phyloP scores from a whole-genome alignment of 2,329 filamentous ascomycete genomes.

The Ceratocystis lukuohia region DNA sequence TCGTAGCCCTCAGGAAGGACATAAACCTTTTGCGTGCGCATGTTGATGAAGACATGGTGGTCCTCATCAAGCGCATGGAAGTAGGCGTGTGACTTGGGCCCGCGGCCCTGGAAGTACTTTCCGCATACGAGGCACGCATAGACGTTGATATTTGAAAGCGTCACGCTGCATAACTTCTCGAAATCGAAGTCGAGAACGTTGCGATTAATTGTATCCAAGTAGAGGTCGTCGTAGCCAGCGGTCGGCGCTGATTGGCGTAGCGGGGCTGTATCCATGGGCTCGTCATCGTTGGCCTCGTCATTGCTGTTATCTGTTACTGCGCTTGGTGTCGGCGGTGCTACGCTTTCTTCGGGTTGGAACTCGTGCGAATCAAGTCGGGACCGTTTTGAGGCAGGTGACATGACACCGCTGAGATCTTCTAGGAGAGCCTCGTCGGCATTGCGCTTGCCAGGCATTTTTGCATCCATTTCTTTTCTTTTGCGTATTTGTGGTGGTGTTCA shows the following conservation, averaged over 20 bases:
- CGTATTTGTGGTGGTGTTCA: background rate
- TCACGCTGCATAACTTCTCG: slow-evolving; percentile 93
- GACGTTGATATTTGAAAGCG: slow-evolving; percentile 94
- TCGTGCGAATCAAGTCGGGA: slow-evolving; percentile 34
- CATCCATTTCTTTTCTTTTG: background rate
- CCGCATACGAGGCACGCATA: slow-evolving; percentile 96
- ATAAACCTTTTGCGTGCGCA: slow-evolving; percentile 82
- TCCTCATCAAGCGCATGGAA: slow-evolving; percentile 91
- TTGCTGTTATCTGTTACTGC: slow-evolving; percentile 25
- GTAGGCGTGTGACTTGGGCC: slow-evolving; percentile 89
- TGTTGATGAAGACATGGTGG: slow-evolving; percentile 97
- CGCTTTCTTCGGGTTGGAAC: slow-evolving; percentile 21
- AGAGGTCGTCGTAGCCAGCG: slow-evolving; percentile 86
- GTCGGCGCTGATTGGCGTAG: slow-evolving; percentile 63
- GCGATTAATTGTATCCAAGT: slow-evolving; percentile 93
- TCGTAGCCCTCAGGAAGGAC: slow-evolving; percentile 95
- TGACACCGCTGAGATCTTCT: slow-evolving; percentile 41
- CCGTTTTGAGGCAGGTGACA: slow-evolving; percentile 46
- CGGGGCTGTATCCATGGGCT: slow-evolving; percentile 31
- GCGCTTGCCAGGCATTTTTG: slow-evolving; percentile 32
- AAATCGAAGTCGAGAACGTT: slow-evolving; percentile 94
- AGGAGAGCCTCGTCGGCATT: slow-evolving; percentile 44
- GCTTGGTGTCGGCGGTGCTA: slow-evolving; percentile 11
- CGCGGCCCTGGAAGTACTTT: slow-evolving; percentile 92
- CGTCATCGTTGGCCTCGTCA: slow-evolving; percentile 32